Evolutionary conservation across 116 monocot genomes (phyloP), one percentile per base, ranked within the genome.

Genomic region (Trichopus zeylanicus): DNA sequence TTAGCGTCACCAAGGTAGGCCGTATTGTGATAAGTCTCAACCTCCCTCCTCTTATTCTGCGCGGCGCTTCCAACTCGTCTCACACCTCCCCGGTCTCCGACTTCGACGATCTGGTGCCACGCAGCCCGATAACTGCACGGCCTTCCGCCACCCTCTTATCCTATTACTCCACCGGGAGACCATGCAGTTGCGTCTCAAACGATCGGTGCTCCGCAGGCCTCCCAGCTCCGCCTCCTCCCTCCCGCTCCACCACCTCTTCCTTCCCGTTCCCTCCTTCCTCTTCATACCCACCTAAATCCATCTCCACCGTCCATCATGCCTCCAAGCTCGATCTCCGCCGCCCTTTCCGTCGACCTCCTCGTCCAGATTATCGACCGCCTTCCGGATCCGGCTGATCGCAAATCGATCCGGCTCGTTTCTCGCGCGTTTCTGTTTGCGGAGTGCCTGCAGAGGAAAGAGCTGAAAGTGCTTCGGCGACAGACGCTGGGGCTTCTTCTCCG

Each of bases 181-280:
- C 65, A 81, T 81, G 81, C 63, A 38, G 49, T 56, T 60, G 16
- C 18, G 19, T 22, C 34, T 51, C 66, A 48, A 46, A 28, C 46
- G 56, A 10, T 56, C 65, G 47, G 58, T 73, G 71, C 68, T 68
- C 71, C 55, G 62, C 31, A 4, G 61, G 54, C 48, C 26, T 28
- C 59, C 66, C 65, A 57, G 68, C 72, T 75, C 59, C 72, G 64
- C 63, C 65, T 11, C 42, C 62, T 57, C 42, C 42, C n/a, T 55
- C 62, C 72, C 70, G 34, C 83, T 75, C 21, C 61, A 71, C 31
- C 73, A 7, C 49, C 49, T 76, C 58, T 66, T 76, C 67, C 66
- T 81, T 57, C 80, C 81, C 31, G 62, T 71, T n/a, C 68, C 73
- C 30, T 83, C 75, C 48, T 84, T 84, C 74, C 92, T 84, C 60